phyloP scores from a whole-genome alignment of 176 grass and related monocot species.

The Melocanna baccifera region DNA sequence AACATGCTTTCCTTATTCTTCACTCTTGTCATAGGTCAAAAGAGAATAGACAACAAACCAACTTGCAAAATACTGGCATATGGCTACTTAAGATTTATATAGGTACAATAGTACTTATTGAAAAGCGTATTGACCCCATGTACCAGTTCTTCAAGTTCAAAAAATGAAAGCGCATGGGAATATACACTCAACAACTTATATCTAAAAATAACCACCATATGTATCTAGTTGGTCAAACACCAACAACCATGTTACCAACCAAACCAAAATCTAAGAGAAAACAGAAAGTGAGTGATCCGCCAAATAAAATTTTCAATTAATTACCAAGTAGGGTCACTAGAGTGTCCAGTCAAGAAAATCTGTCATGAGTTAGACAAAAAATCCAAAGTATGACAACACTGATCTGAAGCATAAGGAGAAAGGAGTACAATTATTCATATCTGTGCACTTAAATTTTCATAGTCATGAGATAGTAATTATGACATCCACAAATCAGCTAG shows the following conservation, averaged over 20 bases:
- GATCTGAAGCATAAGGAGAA: neutral
- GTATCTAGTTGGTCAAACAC: slow-evolving; percentile 45
- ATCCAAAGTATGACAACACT: neutral
- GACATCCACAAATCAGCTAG: neutral
- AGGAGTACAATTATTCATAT: neutral
- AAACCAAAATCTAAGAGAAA: slow-evolving; percentile 30
- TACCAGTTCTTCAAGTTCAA: slow-evolving; percentile 11
- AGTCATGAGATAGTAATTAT: neutral
- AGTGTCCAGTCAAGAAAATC: slow-evolving; percentile 17
- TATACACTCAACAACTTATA: slow-evolving; percentile 28
- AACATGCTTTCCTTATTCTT: slow-evolving; percentile 50
- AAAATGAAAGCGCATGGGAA: slow-evolving; percentile 19
- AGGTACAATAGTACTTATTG: neutral
- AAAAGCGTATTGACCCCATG: neutral
- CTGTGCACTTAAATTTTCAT: slow-evolving; percentile 9
- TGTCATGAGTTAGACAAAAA: slow-evolving; percentile 9
- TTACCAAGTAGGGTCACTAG: neutral
- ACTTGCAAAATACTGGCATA: slow-evolving; percentile 13
- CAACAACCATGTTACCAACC: slow-evolving; percentile 46
- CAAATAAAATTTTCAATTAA: slow-evolving; percentile 6
- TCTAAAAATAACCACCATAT: slow-evolving; percentile 37
- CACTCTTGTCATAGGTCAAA: slow-evolving; percentile 43
- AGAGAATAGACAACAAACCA: slow-evolving; percentile 30
- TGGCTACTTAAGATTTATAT: neutral
- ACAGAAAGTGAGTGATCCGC: neutral